Conservation (phyloP, 257 asterid species). For the Rhazya stricta region DNA sequence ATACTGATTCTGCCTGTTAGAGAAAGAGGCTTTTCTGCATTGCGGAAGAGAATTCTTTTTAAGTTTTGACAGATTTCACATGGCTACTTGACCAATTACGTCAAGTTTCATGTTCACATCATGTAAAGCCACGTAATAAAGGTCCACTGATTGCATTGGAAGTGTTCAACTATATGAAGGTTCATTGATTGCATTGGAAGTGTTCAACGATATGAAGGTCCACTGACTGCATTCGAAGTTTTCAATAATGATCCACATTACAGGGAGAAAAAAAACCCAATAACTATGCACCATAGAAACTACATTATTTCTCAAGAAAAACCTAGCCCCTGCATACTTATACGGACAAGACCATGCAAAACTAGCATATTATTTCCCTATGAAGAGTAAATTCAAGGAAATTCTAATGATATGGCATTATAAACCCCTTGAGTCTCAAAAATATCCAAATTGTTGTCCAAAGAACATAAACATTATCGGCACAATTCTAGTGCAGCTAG, state of each 20-base stretch:
- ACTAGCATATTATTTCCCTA: neutral
- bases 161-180: neutral
- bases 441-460: neutral
- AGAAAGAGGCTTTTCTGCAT: neutral
- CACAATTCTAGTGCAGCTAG: neutral
- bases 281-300: too few species aligned
- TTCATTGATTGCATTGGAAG: too few species aligned
- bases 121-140: neutral
- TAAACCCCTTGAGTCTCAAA: neutral
- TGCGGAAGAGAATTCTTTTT: neutral
- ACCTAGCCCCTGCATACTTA: neutral
- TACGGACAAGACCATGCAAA: neutral
- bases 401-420: neutral
- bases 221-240: too few species aligned
- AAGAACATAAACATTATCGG: neutral
- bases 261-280: neutral
- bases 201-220: too few species aligned
- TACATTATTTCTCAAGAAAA: neutral
- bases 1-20: neutral
- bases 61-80: neutral
- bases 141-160: neutral
- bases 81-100: slow-evolving; percentile 2
- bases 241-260: neutral
- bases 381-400: neutral
- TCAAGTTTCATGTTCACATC: neutral